Evolutionary conservation across 108 stramenopile species (phyloP), one percentile per base, ranked within the genome.

Genomic region (Cyclotella cryptica): DNA sequence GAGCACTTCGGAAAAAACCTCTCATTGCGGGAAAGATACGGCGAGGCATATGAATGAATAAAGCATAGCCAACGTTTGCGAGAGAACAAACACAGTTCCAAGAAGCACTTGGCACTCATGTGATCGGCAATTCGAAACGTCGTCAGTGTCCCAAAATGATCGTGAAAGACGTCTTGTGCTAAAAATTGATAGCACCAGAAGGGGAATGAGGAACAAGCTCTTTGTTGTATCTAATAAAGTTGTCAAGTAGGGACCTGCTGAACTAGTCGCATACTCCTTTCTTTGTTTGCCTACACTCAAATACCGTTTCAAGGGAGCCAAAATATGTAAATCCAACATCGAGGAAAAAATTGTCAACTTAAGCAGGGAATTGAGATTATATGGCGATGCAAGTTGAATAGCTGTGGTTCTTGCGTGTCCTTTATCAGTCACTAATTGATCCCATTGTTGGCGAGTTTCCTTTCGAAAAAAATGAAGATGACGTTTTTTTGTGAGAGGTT

Each of bases 281-380:
- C 29, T 61, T 30, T 1, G 29, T 61, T 12, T 14, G 18, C 47
- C 47, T 61, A 30, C 3, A 30, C 52, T 40, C 6, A 47, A 47
- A 44, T 24, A 26, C 1, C 8, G 12, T 8, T 53, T 54, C 29
- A 58, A 13, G 19, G 69, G 74, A 26, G 35, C 10, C 39, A 71
- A 46, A n/a, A 64, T 3, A 53, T 49, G 29, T 13, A 72, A 53
- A 64, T 80, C 55, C 26, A 73, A 52, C 18, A 80, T 60, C 7
- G 55, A 60, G 44, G 49, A 58, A 27, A 58, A 49, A 46, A 80
- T 75, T 22, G 47, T 62, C 43, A 81, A 45, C 47, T 81, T 81
- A 18, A 81, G 69, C 30, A 81, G 53, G 44, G 54, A 64, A 65
- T 81, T 81, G 64, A 81, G 80, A 71, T 81, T 44, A 60, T 81